A percentile compares a stretch with the other conserved stretches of the same genome.
Evolutionary conservation across 352 stramenopile species (phyloP).

Genomic region (Phytophthora pisi): DNA sequence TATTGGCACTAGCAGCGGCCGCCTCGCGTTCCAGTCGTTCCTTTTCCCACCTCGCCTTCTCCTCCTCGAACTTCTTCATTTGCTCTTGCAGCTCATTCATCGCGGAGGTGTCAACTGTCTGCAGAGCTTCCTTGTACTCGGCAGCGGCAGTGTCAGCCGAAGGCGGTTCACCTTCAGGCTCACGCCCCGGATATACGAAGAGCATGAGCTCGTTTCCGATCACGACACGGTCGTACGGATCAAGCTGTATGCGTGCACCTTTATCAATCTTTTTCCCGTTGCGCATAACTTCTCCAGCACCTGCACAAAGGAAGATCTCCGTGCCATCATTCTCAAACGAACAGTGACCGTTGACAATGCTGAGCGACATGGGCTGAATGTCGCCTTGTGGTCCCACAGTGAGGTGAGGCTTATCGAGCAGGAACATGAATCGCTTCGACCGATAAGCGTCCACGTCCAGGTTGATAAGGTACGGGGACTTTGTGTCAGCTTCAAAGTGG

Average conservation of each 20-base stretch:
- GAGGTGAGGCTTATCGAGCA: slow-evolving; percentile 68
- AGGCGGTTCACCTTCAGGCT: slow-evolving; percentile 59
- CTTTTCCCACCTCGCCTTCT: slow-evolving; percentile 88
- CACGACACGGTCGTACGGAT: slow-evolving; percentile 75
- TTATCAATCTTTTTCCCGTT: slow-evolving; percentile 83
- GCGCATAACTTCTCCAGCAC: slow-evolving; percentile 85
- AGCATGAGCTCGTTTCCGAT: slow-evolving; percentile 90
- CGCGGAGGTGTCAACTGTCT: slow-evolving; percentile 71
- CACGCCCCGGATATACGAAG: slow-evolving; percentile 68
- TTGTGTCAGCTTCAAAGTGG: slow-evolving; percentile 90
- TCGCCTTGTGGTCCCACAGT: slow-evolving; percentile 81
- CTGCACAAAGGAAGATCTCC: slow-evolving; percentile 65
- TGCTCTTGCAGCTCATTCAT: slow-evolving; percentile 90
- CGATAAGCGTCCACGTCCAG: slow-evolving; percentile 94
- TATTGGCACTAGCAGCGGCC: slow-evolving; percentile 33
- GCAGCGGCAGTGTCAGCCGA: slow-evolving; percentile 84
- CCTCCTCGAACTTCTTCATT: slow-evolving; percentile 89
- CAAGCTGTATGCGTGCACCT: slow-evolving; percentile 44
- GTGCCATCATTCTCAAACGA: slow-evolving; percentile 57
- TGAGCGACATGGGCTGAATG: slow-evolving; percentile 92
- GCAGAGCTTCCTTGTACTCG: slow-evolving; percentile 89
- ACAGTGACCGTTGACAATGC: slow-evolving; percentile 90
- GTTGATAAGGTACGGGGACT: slow-evolving; percentile 91
- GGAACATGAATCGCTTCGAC: slow-evolving; percentile 92
- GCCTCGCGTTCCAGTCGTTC: slow-evolving; percentile 68